phyloP scores from a whole-genome alignment of 139 green algal species.

The Coelastrella sp. region DNA sequence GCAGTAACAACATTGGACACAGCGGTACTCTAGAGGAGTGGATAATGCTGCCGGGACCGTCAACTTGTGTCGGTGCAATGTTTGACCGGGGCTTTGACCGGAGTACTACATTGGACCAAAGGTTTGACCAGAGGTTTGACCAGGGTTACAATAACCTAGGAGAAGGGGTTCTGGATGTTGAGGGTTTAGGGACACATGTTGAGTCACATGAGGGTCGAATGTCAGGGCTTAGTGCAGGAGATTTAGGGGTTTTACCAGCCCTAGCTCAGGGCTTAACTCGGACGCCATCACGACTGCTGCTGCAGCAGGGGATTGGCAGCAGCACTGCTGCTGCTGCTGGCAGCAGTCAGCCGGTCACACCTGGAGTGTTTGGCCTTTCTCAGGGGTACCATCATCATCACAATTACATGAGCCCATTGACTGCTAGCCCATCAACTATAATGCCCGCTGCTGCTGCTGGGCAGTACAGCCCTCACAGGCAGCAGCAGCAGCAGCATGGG shows the following conservation, averaged over 20 bases:
- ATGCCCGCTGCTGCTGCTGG: background rate
- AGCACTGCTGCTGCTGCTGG: background rate
- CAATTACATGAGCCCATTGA: background rate
- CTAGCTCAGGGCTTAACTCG: background rate
- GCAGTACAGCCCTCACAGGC: no score
- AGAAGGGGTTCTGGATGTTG: background rate
- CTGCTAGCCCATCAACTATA: background rate
- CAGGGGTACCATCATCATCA: background rate
- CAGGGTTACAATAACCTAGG: background rate
- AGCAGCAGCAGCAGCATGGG: background rate
- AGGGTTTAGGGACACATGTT: background rate
- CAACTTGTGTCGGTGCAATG: background rate
- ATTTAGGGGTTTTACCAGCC: background rate
- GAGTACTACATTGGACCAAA: background rate
- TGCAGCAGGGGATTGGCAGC: background rate
- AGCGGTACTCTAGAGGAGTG: background rate
- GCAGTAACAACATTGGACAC: background rate
- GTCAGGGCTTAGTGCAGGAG: background rate
- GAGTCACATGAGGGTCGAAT: background rate
- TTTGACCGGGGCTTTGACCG: background rate
- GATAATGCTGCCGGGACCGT: background rate
- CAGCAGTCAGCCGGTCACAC: background rate
- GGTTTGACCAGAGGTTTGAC: background rate
- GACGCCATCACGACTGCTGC: background rate
- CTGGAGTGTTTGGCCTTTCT: background rate